A percentile compares a stretch with the other conserved stretches of the same genome.
Evolutionary conservation across 1,284 basidiomycete genomes (phyloP).

Genomic region (Leccinum pachyderme): DNA sequence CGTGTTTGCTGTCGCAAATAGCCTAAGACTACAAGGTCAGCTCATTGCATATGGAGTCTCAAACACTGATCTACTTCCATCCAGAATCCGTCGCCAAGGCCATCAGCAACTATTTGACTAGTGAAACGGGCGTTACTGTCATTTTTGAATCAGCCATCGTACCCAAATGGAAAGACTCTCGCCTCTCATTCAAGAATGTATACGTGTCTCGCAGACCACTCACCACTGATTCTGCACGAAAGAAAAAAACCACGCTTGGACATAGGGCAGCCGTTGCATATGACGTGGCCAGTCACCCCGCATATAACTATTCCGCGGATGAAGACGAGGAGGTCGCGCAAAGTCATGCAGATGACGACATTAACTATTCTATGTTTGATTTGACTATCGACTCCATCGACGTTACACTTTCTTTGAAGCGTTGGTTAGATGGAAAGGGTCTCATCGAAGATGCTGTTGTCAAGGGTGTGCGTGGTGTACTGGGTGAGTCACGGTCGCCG

Average conservation of each 20-base stretch:
- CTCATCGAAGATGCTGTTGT: conserved; percentile 88
- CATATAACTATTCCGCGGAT: conserved; percentile 62
- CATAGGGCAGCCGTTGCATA: conserved; percentile 65
- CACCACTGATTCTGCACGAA: conserved; percentile 13
- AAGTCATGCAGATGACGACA: conserved; percentile 46
- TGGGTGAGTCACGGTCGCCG: conserved; percentile 57
- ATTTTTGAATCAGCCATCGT: conserved; percentile 98
- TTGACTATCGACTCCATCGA: conserved; percentile 93
- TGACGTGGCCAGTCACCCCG: conserved; percentile 73
- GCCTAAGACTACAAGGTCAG: conserved; percentile 82
- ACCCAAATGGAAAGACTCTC: conserved; percentile 95
- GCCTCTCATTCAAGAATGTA: conserved; percentile 96
- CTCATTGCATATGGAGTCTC: background rate
- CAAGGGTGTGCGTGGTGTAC: conserved; percentile 90
- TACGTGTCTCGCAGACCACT: conserved; percentile 84
- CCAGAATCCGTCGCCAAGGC: conserved; percentile 85
- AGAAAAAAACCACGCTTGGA: conserved; percentile 28
- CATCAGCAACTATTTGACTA: conserved; percentile 91
- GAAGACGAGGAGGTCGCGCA: conserved; percentile 36
- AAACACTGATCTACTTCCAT: conserved; percentile 2
- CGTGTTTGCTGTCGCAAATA: conserved; percentile 87
- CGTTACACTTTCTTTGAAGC: conserved; percentile 88
- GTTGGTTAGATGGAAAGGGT: conserved; percentile 97
- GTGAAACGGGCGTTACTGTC: conserved; percentile 90
- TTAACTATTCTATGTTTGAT: conserved; percentile 87